Evolutionary conservation across 257 asterid genomes (phyloP).

Genomic region (Ilex aquifolium): DNA sequence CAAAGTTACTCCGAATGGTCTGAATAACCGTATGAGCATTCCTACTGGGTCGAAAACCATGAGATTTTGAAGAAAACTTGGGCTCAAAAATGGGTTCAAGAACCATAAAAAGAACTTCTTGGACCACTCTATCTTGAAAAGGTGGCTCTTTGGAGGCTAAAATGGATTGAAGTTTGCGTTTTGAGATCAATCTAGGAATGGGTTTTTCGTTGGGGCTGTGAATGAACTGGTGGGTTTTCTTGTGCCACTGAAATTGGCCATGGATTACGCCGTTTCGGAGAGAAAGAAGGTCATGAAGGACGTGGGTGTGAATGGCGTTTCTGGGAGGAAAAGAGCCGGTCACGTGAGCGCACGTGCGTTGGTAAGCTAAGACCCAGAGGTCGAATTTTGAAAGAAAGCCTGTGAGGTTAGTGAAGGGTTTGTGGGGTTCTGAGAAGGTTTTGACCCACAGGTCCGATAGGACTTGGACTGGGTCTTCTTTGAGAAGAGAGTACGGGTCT

Average conservation of each 20-base stretch:
- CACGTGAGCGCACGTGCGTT: conserved; percentile 79
- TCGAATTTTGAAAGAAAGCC: conserved; percentile 85
- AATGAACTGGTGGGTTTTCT: conserved; percentile 43
- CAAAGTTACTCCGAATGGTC: conserved; percentile 88
- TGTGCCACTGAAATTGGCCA: conserved; percentile 57
- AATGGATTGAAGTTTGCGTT: conserved; percentile 41
- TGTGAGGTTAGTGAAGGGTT: conserved; percentile 68
- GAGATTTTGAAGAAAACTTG: conserved; percentile 65
- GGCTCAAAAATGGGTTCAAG: conserved; percentile 83
- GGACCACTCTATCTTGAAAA: conserved; percentile 85
- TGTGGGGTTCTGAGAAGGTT: conserved; percentile 56
- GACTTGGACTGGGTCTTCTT: conserved; percentile 70
- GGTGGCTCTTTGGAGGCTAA: conserved; percentile 41
- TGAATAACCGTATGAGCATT: conserved; percentile 82
- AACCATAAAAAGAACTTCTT: conserved; percentile 74
- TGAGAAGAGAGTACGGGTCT: conserved; percentile 56
- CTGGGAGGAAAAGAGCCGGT: conserved; percentile 87
- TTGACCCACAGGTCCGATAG: conserved; percentile 82
- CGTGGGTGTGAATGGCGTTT: conserved; percentile 49
- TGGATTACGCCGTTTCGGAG: conserved; percentile 66
- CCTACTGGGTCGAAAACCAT: conserved; percentile 92
- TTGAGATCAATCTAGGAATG: conserved; percentile 36
- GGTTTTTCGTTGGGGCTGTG: conserved; percentile 67
- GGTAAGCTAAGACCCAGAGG: conserved; percentile 95
- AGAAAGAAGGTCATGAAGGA: conserved; percentile 49